phyloP scores from a whole-genome alignment of 192 early-diverging fungal species.

The Backusella tuberculispora region DNA sequence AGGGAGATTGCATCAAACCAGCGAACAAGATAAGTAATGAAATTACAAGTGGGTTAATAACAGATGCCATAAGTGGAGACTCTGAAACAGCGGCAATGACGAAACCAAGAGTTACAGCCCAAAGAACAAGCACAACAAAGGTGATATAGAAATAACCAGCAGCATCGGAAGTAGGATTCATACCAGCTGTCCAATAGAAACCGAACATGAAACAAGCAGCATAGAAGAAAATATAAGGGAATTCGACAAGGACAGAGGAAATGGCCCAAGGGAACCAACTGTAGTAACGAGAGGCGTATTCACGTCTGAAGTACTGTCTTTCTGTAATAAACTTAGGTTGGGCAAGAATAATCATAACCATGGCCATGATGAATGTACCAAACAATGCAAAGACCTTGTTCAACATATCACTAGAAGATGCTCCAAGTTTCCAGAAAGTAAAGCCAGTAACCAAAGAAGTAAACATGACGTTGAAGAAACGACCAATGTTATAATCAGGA shows the following conservation, averaged over 20 bases:
- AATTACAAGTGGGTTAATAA: slow-evolving; percentile 71
- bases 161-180: slow-evolving; percentile 50
- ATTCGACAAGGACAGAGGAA: slow-evolving; percentile 66
- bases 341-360: slow-evolving; percentile 70
- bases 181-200: slow-evolving; percentile 79
- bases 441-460: slow-evolving; percentile 70
- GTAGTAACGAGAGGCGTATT: slow-evolving; percentile 70
- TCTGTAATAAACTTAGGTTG: slow-evolving; percentile 70
- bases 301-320: slow-evolving; percentile 69
- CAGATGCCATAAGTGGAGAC: slow-evolving; percentile 56
- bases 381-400: slow-evolving; percentile 77
- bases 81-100: slow-evolving; percentile 70
- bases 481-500: slow-evolving; percentile 77
- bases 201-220: slow-evolving; percentile 69
- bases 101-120: slow-evolving; percentile 71
- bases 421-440: slow-evolving; percentile 68
- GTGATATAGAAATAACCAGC: slow-evolving; percentile 70
- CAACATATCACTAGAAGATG: slow-evolving; percentile 61
- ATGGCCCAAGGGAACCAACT: slow-evolving; percentile 67
- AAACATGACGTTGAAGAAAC: slow-evolving; percentile 62
- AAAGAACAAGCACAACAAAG: slow-evolving; percentile 62
- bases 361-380: slow-evolving; percentile 66
- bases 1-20: slow-evolving; percentile 67
- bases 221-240: slow-evolving; percentile 68
- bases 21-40: slow-evolving; percentile 71